Base-by-base conservation (phyloP, 208 protist genomes). In the Trypanosoma cruzi region DNA sequence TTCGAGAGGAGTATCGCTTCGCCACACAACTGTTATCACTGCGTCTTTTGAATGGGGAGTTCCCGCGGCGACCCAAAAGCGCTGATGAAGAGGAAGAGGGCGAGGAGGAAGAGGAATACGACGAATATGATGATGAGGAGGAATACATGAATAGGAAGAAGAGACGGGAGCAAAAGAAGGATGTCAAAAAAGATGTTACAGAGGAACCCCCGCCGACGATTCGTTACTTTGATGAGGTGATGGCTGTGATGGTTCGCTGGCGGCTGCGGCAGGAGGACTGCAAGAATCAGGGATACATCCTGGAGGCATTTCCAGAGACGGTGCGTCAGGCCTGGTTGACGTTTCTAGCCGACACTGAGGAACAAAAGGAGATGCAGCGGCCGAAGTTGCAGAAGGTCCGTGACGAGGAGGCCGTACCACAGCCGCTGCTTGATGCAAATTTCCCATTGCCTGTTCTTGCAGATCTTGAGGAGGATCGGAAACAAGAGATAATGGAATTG, bases 221-320 rank as follows among this genome's bases (percentile, higher is more conserved):
- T 48, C 65, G 54, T 32, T 96, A 91, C 68, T 59, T 89, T 11
- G 92, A 97, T 64, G 78, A 81, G 40, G 84, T 88, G 10, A 55
- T 97, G 14, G 86, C 90, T 31, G 80, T 85, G 65, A 94, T 96
- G 64, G 58, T 91, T 14, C 86, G 90, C 36, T 96, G 92, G 88
- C 88, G 94, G 26, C 68, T 98, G 48, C 82, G 82, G 11, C 88
- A 89, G 60, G 40, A 73, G 18, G 86, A 91, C 48, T 98, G 93
- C 68, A 77, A 64, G 18, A 96, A 92, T 52, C 93, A 94, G 29
- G 96, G 96, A 44, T 98, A 93, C 76, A 86, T 98, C 8, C 71
- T 98, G 18, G 81, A 92, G 37, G 69, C 84, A 49, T 97, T 93
- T 60, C 96, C 96, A 0, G 55, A 79, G 50, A 96, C 90, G 0